Percentiles rank a stretch among this genome's conserved stretches.
These are phyloP conservation scores for Lasiosphaeriaceae sp. DNA, from an alignment of 495 filamentous ascomycete species.

Conservation along the genomic window DNA sequence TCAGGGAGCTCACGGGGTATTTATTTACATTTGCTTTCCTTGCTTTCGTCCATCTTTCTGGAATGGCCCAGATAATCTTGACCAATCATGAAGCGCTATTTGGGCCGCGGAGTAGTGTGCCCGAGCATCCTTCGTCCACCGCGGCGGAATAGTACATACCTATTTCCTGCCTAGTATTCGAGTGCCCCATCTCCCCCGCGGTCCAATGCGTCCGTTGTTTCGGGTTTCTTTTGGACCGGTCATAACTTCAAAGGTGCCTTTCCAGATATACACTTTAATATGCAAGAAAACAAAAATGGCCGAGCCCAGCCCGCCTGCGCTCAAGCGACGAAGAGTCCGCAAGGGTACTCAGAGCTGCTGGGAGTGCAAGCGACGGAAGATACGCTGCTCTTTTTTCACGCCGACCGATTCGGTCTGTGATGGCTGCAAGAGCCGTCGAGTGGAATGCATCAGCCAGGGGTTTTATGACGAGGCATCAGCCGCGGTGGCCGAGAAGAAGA, in stretches of 20 bases:
- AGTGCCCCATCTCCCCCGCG: background rate
- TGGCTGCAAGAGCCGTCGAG: slow-evolving; percentile 38
- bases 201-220: background rate
- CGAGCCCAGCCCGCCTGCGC: background rate
- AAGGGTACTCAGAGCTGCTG: slow-evolving; percentile 51
- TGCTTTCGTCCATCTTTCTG: too few relatives aligned
- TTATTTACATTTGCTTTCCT: too few relatives aligned
- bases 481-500: slow-evolving; percentile 3
- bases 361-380: slow-evolving; percentile 51
- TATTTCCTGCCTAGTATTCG: background rate
- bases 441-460: slow-evolving; percentile 42
- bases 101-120: background rate
- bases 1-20: too few relatives aligned
- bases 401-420: slow-evolving; percentile 32
- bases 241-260: too few relatives aligned
- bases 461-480: slow-evolving; percentile 26
- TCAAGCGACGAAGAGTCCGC: slow-evolving; percentile 35
- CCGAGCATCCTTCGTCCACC: background rate
- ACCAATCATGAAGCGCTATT: background rate
- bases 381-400: slow-evolving; percentile 40
- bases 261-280: too few relatives aligned
- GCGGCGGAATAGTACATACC: background rate
- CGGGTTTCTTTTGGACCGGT: background rate
- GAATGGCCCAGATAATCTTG: too few relatives aligned
- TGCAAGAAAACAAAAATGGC: too few relatives aligned